Evolutionary conservation across 345 rosid species (phyloP).

Genomic region (Salix koriyanagi): DNA sequence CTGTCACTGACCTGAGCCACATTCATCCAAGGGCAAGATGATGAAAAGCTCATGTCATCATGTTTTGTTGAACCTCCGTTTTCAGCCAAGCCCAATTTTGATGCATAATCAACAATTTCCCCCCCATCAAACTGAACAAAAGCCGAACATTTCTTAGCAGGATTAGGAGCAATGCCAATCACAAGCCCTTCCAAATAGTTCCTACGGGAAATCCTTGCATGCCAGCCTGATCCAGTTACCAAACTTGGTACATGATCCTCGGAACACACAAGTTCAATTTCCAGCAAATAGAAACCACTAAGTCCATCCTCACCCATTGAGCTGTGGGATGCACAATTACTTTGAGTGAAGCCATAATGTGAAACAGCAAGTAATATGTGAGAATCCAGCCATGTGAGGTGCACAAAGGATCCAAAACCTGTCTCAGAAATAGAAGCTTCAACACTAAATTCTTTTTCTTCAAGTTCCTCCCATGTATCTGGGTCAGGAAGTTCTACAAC

Average conservation of each 20-base stretch:
- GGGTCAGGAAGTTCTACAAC: constrained; percentile 69
- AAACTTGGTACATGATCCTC: constrained; percentile 60
- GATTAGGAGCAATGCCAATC: constrained; percentile 57
- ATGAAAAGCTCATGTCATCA: constrained; percentile 41
- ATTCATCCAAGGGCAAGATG: constrained; percentile 74
- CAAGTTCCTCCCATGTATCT: constrained; percentile 72
- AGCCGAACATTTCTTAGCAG: constrained; percentile 57
- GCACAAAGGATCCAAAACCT: constrained; percentile 53
- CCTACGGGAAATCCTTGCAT: constrained; percentile 41
- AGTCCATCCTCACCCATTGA: constrained; percentile 36
- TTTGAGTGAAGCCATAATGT: constrained; percentile 45
- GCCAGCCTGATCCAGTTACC: constrained; percentile 74
- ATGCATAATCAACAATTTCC: constrained; percentile 45
- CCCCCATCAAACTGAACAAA: constrained; percentile 87
- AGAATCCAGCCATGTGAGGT: constrained; percentile 73
- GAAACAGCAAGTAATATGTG: constrained; percentile 73
- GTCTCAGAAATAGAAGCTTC: constrained; percentile 54
- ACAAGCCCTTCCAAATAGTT: constrained; percentile 49
- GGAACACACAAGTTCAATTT: constrained; percentile 62
- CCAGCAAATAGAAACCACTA: constrained; percentile 62
- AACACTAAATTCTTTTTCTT: constrained; percentile 58
- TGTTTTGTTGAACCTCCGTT: constrained; percentile 36
- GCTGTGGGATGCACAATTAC: constrained; percentile 29
- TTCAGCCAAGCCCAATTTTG: constrained; percentile 35
- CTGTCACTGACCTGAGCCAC: constrained; percentile 43